Conservation (phyloP, 1,284 basidiomycete genomes). For the Sporisorium sorghi region DNA sequence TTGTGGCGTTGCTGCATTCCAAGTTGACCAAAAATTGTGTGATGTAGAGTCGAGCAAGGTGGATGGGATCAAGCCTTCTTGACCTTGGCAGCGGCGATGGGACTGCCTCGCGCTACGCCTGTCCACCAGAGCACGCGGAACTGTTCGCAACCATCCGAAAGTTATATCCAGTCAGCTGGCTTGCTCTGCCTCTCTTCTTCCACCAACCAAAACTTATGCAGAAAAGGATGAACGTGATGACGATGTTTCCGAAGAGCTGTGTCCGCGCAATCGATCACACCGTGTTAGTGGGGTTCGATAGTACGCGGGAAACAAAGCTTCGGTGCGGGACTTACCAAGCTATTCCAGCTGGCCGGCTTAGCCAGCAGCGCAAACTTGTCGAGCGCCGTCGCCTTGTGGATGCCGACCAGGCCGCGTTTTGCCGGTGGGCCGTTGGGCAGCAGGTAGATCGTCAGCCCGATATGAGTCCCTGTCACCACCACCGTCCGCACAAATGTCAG, state of each 20-base stretch:
- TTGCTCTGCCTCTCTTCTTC: no score
- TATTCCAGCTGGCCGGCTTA: slow-evolving; percentile 47
- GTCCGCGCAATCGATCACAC: no score
- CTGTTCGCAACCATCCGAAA: slow-evolving; percentile 10
- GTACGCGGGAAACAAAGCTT: no score
- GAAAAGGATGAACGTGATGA: slow-evolving; percentile 61
- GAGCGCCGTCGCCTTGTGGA: slow-evolving; percentile 5
- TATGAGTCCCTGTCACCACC: slow-evolving; percentile 48
- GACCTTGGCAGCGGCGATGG: slow-evolving; percentile 17
- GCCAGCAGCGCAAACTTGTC: slow-evolving; percentile 34
- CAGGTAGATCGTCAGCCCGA: slow-evolving; percentile 53
- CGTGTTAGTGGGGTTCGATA: no score
- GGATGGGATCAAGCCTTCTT: slow-evolving; percentile 17
- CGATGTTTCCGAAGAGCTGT: slow-evolving; percentile 63
- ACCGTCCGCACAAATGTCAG: neutral
- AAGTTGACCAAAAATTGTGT: no score
- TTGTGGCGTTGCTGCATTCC: neutral
- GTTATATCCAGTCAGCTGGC: no score
- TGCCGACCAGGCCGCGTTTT: slow-evolving; percentile 3
- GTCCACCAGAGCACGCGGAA: slow-evolving; percentile 51
- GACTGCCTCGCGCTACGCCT: slow-evolving; percentile 41
- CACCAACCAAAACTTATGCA: slow-evolving; percentile 40
- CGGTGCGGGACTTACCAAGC: slow-evolving; percentile 36
- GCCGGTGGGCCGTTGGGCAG: slow-evolving; percentile 52
- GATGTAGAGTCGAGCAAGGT: neutral